These are phyloP conservation scores for Paratrypanosoma confusum DNA, from an alignment of 208 protist genomes.

Conservation along the genomic window DNA sequence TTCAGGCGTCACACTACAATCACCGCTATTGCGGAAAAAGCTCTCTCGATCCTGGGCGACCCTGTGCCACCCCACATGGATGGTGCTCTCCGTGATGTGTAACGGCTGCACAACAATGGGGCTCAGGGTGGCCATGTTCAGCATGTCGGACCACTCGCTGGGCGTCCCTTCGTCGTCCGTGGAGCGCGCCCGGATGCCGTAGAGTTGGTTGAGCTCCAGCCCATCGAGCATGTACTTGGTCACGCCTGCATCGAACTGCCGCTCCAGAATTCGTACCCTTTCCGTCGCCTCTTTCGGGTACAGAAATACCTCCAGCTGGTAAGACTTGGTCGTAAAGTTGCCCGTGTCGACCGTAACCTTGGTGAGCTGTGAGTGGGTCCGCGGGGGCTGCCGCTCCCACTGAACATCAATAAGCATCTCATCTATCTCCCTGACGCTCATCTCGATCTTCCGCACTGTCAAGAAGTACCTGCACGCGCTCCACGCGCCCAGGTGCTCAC, in stretches of 20 bases:
- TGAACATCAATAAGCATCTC: slow-evolving; percentile 58
- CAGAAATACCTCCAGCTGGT: background rate
- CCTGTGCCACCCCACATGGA: slow-evolving; percentile 66
- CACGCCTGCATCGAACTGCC: slow-evolving; percentile 7
- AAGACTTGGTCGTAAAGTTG: background rate
- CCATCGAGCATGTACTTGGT: slow-evolving; percentile 27
- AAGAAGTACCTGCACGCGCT: slow-evolving; percentile 48
- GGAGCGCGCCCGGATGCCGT: slow-evolving; percentile 48
- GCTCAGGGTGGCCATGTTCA: slow-evolving; percentile 51
- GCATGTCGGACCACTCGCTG: slow-evolving; percentile 55
- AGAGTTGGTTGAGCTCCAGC: slow-evolving; percentile 44
- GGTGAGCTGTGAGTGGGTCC: slow-evolving; percentile 3
- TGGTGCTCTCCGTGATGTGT: slow-evolving; percentile 63
- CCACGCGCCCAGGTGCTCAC: slow-evolving; percentile 70
- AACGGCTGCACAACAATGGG: slow-evolving; percentile 36
- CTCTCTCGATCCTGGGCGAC: too few species aligned
- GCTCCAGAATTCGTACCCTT: background rate
- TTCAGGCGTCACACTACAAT: background rate
- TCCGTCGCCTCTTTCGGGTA: slow-evolving; percentile 1
- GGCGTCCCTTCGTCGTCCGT: slow-evolving; percentile 33
- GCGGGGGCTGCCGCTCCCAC: slow-evolving; percentile 38
- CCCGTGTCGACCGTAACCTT: background rate
- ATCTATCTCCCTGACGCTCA: slow-evolving; percentile 34
- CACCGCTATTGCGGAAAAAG: background rate
- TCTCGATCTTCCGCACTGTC: slow-evolving; percentile 51